A percentile compares a stretch with the other conserved stretches of the same genome.
These are phyloP conservation scores for Cyclotella baltica DNA, from an alignment of 108 stramenopile genomes.

Conservation along the genomic window DNA sequence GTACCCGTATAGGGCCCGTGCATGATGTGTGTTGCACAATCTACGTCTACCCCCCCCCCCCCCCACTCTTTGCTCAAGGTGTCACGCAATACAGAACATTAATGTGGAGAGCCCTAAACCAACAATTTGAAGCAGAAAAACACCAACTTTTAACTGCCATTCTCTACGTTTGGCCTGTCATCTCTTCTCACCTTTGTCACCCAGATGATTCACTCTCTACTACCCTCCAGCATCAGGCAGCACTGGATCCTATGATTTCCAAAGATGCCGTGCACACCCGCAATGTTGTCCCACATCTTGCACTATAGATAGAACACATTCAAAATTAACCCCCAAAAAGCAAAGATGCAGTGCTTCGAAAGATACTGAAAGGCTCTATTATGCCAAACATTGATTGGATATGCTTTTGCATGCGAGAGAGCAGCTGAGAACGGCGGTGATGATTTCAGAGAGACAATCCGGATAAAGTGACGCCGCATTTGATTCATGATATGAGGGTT, in stretches of 20 bases:
- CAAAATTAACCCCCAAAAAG: constrained; percentile 75
- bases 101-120: no score
- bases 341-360: constrained; percentile 79
- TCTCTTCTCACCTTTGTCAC: constrained; percentile 62
- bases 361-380: constrained; percentile 97
- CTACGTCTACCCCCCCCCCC: no score
- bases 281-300: constrained; percentile 58
- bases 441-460: constrained; percentile 44
- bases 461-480: constrained; percentile 89
- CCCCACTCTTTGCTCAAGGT: no score
- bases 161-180: constrained; percentile 71
- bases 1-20: no score
- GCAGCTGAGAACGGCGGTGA: constrained; percentile 80
- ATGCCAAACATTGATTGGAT: constrained; percentile 96
- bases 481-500: constrained; percentile 91
- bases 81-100: no score
- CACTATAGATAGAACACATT: constrained; percentile 67
- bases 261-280: constrained; percentile 76
- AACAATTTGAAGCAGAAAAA: constrained; percentile 79
- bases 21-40: no score
- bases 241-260: constrained; percentile 63
- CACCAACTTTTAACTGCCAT: constrained; percentile 63
- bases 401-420: constrained; percentile 97
- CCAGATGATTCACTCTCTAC: constrained; percentile 80
- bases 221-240: constrained; percentile 79